Conservation (phyloP, 306 rosid species). For the Albizia julibrissin region DNA sequence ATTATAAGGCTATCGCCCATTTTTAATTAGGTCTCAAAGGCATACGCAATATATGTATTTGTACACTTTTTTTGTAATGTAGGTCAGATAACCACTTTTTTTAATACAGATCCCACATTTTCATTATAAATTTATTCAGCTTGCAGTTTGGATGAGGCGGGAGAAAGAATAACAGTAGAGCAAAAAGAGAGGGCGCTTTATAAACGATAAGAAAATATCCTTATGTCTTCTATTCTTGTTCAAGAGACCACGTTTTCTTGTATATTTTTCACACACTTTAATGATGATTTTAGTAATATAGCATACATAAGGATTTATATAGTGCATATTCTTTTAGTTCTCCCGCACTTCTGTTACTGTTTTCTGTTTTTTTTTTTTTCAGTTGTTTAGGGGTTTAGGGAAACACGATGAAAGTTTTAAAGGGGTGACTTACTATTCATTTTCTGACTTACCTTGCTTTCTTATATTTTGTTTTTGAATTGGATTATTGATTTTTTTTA, state of each 20-base stretch:
- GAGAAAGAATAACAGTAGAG: too few relatives aligned
- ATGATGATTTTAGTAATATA: conserved; percentile 12
- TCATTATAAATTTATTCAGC: too few relatives aligned
- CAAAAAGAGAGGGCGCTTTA: too few relatives aligned
- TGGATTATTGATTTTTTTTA: background rate
- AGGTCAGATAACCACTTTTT: too few relatives aligned
- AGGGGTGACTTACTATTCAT: background rate
- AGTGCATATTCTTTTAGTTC: background rate
- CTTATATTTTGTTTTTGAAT: background rate
- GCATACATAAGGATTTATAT: conserved; percentile 4
- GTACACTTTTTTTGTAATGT: too few relatives aligned
- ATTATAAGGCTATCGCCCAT: too few relatives aligned
- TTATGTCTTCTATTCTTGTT: conserved; percentile 24
- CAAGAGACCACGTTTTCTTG: conserved; percentile 37
- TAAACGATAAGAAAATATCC: background rate
- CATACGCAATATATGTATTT: too few relatives aligned
- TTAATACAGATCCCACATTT: too few relatives aligned
- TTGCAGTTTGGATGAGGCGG: too few relatives aligned
- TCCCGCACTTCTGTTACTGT: background rate
- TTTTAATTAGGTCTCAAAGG: too few relatives aligned
- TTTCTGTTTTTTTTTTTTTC: background rate
- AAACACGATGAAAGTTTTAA: background rate
- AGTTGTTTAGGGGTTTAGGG: background rate
- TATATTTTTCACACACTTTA: conserved; percentile 44
- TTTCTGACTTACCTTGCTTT: background rate